These are phyloP conservation scores for Monosporascus sp. DNA, from an alignment of 2,329 filamentous ascomycete species.

Conservation along the genomic window DNA sequence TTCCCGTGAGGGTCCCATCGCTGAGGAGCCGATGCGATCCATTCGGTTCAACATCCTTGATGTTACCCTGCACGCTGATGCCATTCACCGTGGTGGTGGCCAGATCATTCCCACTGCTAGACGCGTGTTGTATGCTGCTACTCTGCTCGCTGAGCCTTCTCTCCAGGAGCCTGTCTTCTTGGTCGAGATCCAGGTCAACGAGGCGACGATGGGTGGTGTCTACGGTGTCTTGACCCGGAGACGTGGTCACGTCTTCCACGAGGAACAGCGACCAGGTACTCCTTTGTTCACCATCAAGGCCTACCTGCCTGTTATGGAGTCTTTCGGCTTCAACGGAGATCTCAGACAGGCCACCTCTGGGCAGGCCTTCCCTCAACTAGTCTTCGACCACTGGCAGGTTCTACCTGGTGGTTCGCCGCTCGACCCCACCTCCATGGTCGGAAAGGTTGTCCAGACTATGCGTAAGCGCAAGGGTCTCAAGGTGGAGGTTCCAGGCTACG, in stretches of 20 bases:
- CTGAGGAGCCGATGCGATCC: conserved; percentile 96
- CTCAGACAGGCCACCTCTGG: conserved; percentile 89
- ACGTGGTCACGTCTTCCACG: conserved; percentile 97
- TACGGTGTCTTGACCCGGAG: conserved; percentile 97
- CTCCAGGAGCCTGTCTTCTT: conserved; percentile 97
- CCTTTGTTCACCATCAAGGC: conserved; percentile 99
- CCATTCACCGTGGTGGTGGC: conserved; percentile 98
- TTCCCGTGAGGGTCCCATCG: conserved; percentile 92
- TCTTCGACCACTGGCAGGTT: conserved; percentile 98
- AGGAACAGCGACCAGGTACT: conserved; percentile 97
- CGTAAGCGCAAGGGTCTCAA: conserved; percentile 99
- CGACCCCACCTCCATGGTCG: conserved; percentile 76
- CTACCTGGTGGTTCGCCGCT: conserved; percentile 90
- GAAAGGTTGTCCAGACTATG: conserved; percentile 79
- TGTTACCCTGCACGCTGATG: conserved; percentile 99
- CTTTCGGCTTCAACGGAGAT: conserved; percentile 98
- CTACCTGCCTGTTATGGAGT: conserved; percentile 94
- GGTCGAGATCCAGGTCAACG: conserved; percentile 98
- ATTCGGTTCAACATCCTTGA: conserved; percentile 99
- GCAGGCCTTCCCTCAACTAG: conserved; percentile 97
- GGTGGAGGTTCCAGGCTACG: conserved; percentile 84
- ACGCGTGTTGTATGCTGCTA: conserved; percentile 92
- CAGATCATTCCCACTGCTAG: conserved; percentile 97
- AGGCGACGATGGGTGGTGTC: conserved; percentile 99
- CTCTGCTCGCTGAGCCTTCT: conserved; percentile 84